Evolutionary conservation across 106 monocot species (phyloP).

Genomic region (Dendrobium huoshanense): DNA sequence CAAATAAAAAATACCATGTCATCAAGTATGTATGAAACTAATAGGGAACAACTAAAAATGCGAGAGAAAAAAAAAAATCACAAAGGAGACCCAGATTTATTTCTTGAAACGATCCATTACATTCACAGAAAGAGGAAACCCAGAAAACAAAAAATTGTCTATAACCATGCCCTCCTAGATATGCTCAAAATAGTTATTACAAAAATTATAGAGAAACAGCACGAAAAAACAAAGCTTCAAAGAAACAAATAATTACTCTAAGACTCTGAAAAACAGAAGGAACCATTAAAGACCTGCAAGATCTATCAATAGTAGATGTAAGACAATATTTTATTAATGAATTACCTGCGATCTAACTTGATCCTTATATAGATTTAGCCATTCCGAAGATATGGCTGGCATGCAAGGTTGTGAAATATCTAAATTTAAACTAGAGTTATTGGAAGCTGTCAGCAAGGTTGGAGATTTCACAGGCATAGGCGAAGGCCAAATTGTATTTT

Average conservation of each 20-base stretch:
- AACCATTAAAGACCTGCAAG: neutral
- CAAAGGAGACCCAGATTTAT: neutral
- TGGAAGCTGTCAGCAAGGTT: neutral
- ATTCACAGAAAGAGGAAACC: neutral
- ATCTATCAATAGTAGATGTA: neutral
- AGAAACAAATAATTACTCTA: neutral
- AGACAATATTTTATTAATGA: neutral
- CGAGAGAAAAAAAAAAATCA: neutral
- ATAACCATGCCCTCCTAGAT: neutral
- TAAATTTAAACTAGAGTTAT: neutral
- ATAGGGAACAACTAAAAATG: neutral
- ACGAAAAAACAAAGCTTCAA: too few species aligned
- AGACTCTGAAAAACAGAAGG: neutral
- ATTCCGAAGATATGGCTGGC: constrained; percentile 1
- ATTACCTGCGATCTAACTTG: neutral
- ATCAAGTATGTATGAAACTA: neutral
- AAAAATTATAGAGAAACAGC: neutral
- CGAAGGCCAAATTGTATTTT: neutral
- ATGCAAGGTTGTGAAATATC: neutral
- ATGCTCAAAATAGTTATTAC: neutral
- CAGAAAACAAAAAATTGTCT: neutral
- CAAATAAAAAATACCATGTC: neutral
- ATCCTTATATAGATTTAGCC: neutral
- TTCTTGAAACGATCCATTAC: neutral
- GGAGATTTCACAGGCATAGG: neutral